Percentiles rank a stretch among this genome's conserved stretches.
Conservation (phyloP, 768 basidiomycete genomes). For the Boletus patriciae region DNA sequence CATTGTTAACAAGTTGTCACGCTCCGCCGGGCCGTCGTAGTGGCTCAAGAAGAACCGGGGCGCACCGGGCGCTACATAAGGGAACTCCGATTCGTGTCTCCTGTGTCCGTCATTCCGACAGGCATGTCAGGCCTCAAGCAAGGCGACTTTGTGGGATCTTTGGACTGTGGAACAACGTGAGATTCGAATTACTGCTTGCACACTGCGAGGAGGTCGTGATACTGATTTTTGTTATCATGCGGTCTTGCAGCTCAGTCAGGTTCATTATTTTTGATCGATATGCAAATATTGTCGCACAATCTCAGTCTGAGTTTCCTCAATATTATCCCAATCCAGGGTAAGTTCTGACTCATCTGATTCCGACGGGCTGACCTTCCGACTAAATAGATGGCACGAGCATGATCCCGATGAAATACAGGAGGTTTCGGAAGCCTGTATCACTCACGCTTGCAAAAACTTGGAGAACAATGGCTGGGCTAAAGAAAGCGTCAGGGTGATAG, state of each 20-base stretch:
- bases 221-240: conserved; percentile 5
- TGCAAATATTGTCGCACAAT: conserved; percentile 84
- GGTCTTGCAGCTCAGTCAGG: conserved; percentile 66
- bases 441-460: conserved; percentile 65
- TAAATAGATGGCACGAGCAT: conserved; percentile 89
- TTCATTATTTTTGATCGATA: conserved; percentile 89
- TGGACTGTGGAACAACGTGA: conserved; percentile 95
- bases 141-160: conserved; percentile 85
- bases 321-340: conserved; percentile 88
- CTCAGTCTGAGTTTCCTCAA: conserved; percentile 92
- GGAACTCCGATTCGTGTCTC: conserved; percentile 6
- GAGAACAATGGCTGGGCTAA: conserved; percentile 75
- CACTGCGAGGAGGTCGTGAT: background rate
- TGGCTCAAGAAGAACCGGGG: no score
- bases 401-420: conserved; percentile 80
- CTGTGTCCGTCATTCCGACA: background rate
- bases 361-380: background rate
- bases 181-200: conserved; percentile 28
- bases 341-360: conserved; percentile 17
- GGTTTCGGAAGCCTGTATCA: conserved; percentile 73
- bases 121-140: conserved; percentile 47
- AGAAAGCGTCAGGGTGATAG: conserved; percentile 87
- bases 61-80: conserved; percentile 5
- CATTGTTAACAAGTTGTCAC: background rate
- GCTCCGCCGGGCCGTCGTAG: background rate